Base-by-base conservation (phyloP, 2,329 filamentous ascomycete genomes). In the Xylariaceae sp. region DNA sequence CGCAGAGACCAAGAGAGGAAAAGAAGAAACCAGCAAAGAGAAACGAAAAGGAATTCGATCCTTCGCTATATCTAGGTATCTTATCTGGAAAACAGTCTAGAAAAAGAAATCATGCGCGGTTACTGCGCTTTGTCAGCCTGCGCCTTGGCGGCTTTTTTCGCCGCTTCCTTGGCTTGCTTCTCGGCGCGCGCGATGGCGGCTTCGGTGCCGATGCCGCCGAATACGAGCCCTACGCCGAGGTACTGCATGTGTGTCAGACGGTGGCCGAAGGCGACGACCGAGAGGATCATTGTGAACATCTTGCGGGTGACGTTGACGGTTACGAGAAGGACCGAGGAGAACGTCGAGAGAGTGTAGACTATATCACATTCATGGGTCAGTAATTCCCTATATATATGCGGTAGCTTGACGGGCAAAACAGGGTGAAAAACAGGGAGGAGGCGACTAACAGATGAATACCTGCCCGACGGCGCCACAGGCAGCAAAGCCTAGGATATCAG, bases 261-360 rank as follows among this genome's bases (percentile, higher is more conserved):
- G 71, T 99, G 94, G 26, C 94, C 94, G 70, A 97, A 99, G 74
- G 90, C 91, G 56, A 97, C 77, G 26, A 99, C 94, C 50, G 90
- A 96, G 48, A 97, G 79, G 55, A 97, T 89, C 94, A 99, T 99
- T 62, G 92, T 97, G 70, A 97, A 82, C 94, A 99, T 99, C 77
- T 99, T 99, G 67, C 94, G 82, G 43, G 94, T 99, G 43, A 99
- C 94, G 1, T 91, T 99, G 2, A 99, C 92, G 4, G 94, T 97
- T 41, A 97, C 92, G 47, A 99, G 83, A 48, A 97, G 80, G 46
- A 99, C 81, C 9, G 88, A 94, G 9, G 89, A 94, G 74, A 97
- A 99, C 47, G 88, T 89, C 13, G 91, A 87, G 5, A 99, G 81
- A 0, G 94, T 97, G 73, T 95, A 92, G 78, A 96, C 84, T 86